Evolutionary conservation across 257 asterid species (phyloP).

Genomic region (Fraxinus cuspidata): DNA sequence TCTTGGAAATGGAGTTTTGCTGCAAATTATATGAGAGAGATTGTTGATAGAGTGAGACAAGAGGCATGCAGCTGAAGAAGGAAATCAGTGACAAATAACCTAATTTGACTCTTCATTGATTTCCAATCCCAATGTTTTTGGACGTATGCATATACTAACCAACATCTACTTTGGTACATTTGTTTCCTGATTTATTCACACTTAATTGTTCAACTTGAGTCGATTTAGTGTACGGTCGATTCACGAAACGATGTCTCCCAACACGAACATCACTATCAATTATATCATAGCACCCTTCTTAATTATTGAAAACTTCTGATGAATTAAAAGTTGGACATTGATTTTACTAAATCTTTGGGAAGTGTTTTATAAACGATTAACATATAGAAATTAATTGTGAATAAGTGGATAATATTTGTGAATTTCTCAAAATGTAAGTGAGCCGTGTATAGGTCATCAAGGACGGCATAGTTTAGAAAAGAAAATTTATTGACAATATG

Average conservation of each 20-base stretch:
- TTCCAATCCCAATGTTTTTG: constrained; percentile 43
- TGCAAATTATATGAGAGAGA: constrained; percentile 24
- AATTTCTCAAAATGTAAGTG: no score
- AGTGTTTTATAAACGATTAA: no score
- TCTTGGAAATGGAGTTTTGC: constrained; percentile 61
- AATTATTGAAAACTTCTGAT: not conserved
- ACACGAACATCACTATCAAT: not conserved
- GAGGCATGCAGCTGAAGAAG: constrained; percentile 24
- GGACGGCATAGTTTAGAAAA: no score
- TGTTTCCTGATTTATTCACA: not conserved
- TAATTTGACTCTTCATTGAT: constrained; percentile 29
- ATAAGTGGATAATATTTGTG: no score
- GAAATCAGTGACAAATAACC: constrained; percentile 13
- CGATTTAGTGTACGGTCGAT: not conserved
- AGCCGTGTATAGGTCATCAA: no score
- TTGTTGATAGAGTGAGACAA: constrained; percentile 28
- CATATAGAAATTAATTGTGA: no score
- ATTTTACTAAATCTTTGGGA: not conserved
- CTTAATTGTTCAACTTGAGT: not conserved
- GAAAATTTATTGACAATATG: no score
- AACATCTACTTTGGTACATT: no score
- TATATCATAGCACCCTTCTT: not conserved
- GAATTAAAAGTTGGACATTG: not conserved
- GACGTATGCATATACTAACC: constrained; percentile 3
- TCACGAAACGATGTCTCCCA: not conserved